Evolutionary conservation across 192 early-diverging fungal species (phyloP).

Genomic region (Linnemannia elongata): DNA sequence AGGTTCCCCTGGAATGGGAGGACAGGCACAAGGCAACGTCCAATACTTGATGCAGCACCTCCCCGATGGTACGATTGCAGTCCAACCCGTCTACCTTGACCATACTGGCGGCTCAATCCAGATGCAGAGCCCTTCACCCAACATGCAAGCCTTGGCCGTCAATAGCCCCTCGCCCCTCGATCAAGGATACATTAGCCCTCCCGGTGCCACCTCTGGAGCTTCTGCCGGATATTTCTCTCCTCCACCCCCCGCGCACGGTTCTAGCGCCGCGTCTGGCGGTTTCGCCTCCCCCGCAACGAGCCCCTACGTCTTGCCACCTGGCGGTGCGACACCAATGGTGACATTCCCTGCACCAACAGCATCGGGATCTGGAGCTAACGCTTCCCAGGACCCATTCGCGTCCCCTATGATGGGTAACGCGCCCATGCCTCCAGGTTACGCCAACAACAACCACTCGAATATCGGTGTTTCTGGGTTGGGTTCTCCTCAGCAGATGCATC

Average conservation of each 20-base stretch:
- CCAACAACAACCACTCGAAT: too few species aligned
- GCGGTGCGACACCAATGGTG: background rate
- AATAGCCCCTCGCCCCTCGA: background rate
- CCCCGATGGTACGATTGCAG: constrained; percentile 50
- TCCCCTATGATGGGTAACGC: constrained; percentile 20
- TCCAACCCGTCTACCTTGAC: constrained; percentile 52
- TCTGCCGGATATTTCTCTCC: constrained; percentile 20
- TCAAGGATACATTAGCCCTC: constrained; percentile 35
- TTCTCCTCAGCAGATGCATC: constrained; percentile 29
- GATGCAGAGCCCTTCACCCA: constrained; percentile 27
- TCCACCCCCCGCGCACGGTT: background rate
- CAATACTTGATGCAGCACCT: constrained; percentile 55
- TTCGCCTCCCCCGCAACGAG: background rate
- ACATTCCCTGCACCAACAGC: constrained; percentile 4
- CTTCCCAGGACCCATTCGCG: constrained; percentile 40
- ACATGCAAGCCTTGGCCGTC: constrained; percentile 12
- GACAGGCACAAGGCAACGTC: constrained; percentile 41
- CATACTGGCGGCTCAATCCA: constrained; percentile 23
- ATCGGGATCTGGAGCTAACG: too few species aligned
- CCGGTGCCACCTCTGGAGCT: background rate
- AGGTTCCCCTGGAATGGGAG: constrained; percentile 24
- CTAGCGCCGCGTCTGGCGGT: background rate
- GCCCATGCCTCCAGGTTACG: constrained; percentile 36
- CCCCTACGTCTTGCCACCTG: constrained; percentile 16
- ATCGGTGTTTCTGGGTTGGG: background rate